These are phyloP conservation scores for Brassica cretica DNA, from an alignment of 345 rosid species.

Conservation along the genomic window DNA sequence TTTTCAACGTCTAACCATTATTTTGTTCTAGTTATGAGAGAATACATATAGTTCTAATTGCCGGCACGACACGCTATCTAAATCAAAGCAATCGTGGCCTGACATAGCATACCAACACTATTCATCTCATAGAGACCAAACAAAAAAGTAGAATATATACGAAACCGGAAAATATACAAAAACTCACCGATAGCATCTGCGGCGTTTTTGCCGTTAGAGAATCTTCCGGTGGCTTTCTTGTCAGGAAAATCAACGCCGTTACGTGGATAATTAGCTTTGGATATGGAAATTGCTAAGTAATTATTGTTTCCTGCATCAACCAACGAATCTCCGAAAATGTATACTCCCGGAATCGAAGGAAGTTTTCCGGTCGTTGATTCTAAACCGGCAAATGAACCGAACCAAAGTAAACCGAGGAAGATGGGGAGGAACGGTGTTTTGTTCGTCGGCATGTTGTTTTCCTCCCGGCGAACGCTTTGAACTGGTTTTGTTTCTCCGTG, in stretches of 20 bases:
- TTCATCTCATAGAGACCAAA: background rate
- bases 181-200: slow-evolving; percentile 51
- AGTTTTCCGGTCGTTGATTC: slow-evolving; percentile 18
- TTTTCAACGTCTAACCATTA: background rate
- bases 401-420: slow-evolving; percentile 26
- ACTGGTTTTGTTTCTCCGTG: background rate
- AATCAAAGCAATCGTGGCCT: slow-evolving; percentile 14
- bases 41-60: background rate
- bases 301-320: slow-evolving; percentile 65
- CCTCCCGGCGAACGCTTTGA: slow-evolving; percentile 11
- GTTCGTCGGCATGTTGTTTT: slow-evolving; percentile 29
- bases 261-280: slow-evolving; percentile 51
- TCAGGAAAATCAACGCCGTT: slow-evolving; percentile 58
- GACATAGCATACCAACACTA: slow-evolving; percentile 15
- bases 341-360: slow-evolving; percentile 44
- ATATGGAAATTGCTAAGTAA: slow-evolving; percentile 36
- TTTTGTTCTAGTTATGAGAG: background rate
- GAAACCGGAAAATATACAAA: background rate
- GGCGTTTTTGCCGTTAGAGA: slow-evolving; percentile 58
- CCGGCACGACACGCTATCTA: slow-evolving; percentile 14
- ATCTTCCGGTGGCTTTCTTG: slow-evolving; percentile 55
- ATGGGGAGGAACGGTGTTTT: slow-evolving; percentile 5
- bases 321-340: slow-evolving; percentile 59
- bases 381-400: slow-evolving; percentile 23
- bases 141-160: background rate